phyloP scores from a whole-genome alignment of 805 yeast genomes.

The Pichia phayaonensis region DNA sequence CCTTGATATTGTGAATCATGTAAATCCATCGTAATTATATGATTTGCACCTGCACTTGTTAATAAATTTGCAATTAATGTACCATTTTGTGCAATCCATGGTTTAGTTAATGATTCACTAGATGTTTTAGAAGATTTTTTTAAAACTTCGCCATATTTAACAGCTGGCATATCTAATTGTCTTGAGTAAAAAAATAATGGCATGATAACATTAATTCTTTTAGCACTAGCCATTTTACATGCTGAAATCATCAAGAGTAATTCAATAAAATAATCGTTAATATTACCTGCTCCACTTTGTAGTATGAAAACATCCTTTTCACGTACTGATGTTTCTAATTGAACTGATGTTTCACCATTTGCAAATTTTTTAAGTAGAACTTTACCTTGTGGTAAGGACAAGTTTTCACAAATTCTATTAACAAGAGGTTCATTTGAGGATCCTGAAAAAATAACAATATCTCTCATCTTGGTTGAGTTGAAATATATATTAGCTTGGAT shows the following conservation, averaged over 20 bases:
- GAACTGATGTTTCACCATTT: constrained; percentile 92
- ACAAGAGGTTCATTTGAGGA: constrained; percentile 80
- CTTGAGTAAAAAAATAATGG: constrained; percentile 94
- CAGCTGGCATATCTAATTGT: constrained; percentile 89
- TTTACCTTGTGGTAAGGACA: constrained; percentile 66
- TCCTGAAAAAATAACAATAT: constrained; percentile 85
- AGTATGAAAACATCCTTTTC: constrained; percentile 93
- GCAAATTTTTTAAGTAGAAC: constrained; percentile 61
- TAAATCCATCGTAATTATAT: constrained; percentile 93
- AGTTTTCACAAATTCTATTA: constrained; percentile 62
- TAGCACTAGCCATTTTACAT: constrained; percentile 85
- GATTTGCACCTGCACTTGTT: constrained; percentile 92
- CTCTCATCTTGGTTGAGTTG: constrained; percentile 46
- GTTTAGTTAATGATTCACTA: constrained; percentile 42
- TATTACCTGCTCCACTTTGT: constrained; percentile 82
- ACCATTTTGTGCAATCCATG: constrained; percentile 96
- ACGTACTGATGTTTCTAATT: constrained; percentile 80
- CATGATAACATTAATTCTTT: constrained; percentile 79
- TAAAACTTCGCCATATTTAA: constrained; percentile 51
- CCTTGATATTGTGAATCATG: constrained; percentile 99
- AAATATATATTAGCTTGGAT: too few species aligned
- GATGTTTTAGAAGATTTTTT: constrained; percentile 10
- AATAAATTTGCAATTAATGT: constrained; percentile 82
- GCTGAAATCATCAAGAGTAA: constrained; percentile 81
- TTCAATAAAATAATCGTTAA: constrained; percentile 81